Base-by-base conservation (phyloP, 2,329 filamentous ascomycete species). In the Catunica adiposa region DNA sequence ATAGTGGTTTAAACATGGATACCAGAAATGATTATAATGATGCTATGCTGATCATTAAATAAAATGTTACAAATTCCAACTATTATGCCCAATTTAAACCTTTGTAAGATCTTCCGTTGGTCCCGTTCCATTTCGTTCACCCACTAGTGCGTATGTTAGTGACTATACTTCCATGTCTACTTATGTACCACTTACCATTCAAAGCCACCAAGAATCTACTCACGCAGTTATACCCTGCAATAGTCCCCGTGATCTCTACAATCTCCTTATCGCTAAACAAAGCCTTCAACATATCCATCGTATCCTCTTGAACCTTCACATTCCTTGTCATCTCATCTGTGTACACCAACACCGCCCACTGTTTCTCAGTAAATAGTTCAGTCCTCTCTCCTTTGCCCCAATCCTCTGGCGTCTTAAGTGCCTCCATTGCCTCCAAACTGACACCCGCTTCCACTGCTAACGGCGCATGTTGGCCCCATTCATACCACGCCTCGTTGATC, bases 261-360 rank as follows among this genome's bases (percentile, higher is more conserved):
- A 90, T 73, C 69, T 89, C 84, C 63, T 76, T 73, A 59, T 89
- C 83, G 23, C 65, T 74, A 61, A 89, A 88, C 37, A 75, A 63
- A 11, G 60, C 66, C 69, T 75, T 83, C 60, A 94, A 61, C 61
- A 70, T 69, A 29, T 66, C 76, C 69, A 90, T 90, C 1, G 85
- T 77, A 57, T 71, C 76, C 51, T 92, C 83, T 11, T 71, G 67
- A 5, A 94, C 86, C 53, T 74, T 70, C 0, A 90, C 82, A 47
- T 79, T 76, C 61, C 80, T 72, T 52, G 88, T 94, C 84, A 94
- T 94, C 65, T 86, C 84, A 69, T 94, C 86, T 17, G 87, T 77
- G 66, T 88, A 89, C 48, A 75, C 71, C 55, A 90, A 66, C 34
- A 86, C 83, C 0, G 80, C 82, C 72, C 78, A 80, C 68, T 88